Conservation (phyloP, 805 yeast species). For the Myxozyma mucilagina region DNA sequence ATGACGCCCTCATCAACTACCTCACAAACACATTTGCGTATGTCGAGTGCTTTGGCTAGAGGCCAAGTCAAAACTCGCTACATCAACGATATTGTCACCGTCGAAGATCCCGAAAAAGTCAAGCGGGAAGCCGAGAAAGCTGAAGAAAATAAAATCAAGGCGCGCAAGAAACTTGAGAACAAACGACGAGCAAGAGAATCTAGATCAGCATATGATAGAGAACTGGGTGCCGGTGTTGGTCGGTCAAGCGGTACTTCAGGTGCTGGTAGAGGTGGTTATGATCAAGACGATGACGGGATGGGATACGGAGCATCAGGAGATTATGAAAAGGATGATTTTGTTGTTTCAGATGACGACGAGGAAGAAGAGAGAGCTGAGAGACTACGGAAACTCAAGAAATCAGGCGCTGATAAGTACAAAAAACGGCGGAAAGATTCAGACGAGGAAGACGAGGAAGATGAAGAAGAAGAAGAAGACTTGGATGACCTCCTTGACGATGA, state of each 20-base stretch:
- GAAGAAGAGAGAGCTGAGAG: constrained; percentile 40
- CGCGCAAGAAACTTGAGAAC: constrained; percentile 46
- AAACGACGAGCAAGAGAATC: constrained; percentile 21
- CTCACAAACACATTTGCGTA: constrained; percentile 75
- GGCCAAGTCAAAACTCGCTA: constrained; percentile 41
- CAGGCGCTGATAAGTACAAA: constrained; percentile 35
- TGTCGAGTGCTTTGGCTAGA: constrained; percentile 53
- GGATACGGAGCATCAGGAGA: constrained; percentile 34
- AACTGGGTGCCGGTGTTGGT: constrained; percentile 5
- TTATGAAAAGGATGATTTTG: constrained; percentile 44
- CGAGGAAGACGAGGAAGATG: constrained; percentile 38
- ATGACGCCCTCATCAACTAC: constrained; percentile 89
- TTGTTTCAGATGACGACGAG: constrained; percentile 38
- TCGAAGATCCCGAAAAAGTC: constrained; percentile 48
- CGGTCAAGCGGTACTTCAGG: constrained; percentile 1
- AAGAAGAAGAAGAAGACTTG: constrained; percentile 37
- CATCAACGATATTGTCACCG: constrained; percentile 40
- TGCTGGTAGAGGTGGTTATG: constrained; percentile 6
- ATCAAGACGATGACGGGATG: constrained; percentile 29
- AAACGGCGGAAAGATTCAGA: constrained; percentile 29
- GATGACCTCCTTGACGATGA: constrained; percentile 19
- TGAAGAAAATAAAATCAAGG: constrained; percentile 43
- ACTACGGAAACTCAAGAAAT: constrained; percentile 36
- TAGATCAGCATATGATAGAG: constrained; percentile 13
- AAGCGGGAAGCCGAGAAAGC: constrained; percentile 48